These are phyloP conservation scores for Colletotrichum chlorophyti DNA, from an alignment of 2,329 filamentous ascomycete genomes.

Conservation along the genomic window DNA sequence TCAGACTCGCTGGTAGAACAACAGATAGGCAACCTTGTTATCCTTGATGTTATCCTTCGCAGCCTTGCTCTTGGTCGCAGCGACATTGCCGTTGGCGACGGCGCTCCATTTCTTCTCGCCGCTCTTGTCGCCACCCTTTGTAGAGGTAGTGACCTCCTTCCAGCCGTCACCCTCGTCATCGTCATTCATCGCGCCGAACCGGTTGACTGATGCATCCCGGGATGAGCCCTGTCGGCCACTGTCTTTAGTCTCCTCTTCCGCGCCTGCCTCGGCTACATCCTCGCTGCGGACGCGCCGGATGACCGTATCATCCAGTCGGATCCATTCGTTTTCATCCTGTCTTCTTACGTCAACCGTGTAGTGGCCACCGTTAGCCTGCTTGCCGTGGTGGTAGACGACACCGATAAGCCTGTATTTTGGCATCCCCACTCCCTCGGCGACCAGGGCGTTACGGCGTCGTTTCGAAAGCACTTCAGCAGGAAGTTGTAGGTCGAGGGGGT, in stretches of 20 bases:
- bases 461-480: slow-evolving; percentile 87
- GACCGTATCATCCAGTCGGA: slow-evolving; percentile 91
- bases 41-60: slow-evolving; percentile 76
- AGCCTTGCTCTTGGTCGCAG: slow-evolving; percentile 58
- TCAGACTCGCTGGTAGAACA: slow-evolving; percentile 87
- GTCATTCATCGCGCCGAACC: slow-evolving; percentile 75
- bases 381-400: slow-evolving; percentile 97
- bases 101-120: slow-evolving; percentile 79
- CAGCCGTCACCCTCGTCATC: slow-evolving; percentile 75
- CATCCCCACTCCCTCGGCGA: slow-evolving; percentile 68
- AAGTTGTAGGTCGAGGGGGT: slow-evolving; percentile 92
- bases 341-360: slow-evolving; percentile 97
- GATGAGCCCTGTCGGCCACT: slow-evolving; percentile 64
- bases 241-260: slow-evolving; percentile 79
- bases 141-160: slow-evolving; percentile 75
- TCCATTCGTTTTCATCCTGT: slow-evolving; percentile 95
- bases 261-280: slow-evolving; percentile 86
- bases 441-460: slow-evolving; percentile 71
- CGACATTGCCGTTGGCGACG: slow-evolving; percentile 64
- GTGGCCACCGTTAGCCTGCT: slow-evolving; percentile 93
- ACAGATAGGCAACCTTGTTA: slow-evolving; percentile 95
- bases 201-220: slow-evolving; percentile 64
- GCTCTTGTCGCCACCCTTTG: slow-evolving; percentile 48
- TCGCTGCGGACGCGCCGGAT: slow-evolving; percentile 85
- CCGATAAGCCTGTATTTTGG: slow-evolving; percentile 87